Base-by-base conservation (phyloP, 306 rosid species). In the Pterocarpus santalinus region DNA sequence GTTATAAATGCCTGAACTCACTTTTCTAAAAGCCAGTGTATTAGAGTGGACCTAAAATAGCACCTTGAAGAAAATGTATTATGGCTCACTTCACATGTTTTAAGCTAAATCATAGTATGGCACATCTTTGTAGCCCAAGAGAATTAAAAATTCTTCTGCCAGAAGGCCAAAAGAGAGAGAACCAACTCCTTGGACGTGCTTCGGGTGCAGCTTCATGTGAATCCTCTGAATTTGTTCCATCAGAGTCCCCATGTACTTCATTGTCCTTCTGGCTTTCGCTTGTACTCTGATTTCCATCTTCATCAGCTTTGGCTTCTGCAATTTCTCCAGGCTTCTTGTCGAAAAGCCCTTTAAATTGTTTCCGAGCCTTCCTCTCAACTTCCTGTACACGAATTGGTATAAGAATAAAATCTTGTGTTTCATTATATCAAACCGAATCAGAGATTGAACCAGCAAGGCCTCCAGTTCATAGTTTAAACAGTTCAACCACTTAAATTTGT, bases 281-380 rank as follows among this genome's bases (percentile, higher is more conserved):
- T 16, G 84, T 61, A 49, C 65, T 81, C 77, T 76, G 81, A 65
- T 75, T 89, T 67, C 35, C 80, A 69, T 85, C 86, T 53, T 83
- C 89, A 49, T 83, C 87, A 5, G 75, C 77, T 36, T 87, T 86
- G 57, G 30, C 97, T 44, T 89, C 92, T 1, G 98, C 72, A 57
- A 95, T 95, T 85, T 95, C 94, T 72, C 98, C 97, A 2, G 99
- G 99, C 78, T 89, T 95, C 86, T 92, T 95, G 88, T 93, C 98
- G 49, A 95, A 95, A 47, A 93, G 92, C 71, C 98, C 97, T 86
- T 88, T 93, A 72, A 95, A 93, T 73, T 95, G 97, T 85, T 85
- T 95, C 85, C 93, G 84, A 65, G 86, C 97, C 81, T 86, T 90
- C 82, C 71, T 90, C 88, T 91, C 98, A 43, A 86, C 84, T 77